Conservation (phyloP, 345 rosid species). For the Dovyalis caffra region DNA sequence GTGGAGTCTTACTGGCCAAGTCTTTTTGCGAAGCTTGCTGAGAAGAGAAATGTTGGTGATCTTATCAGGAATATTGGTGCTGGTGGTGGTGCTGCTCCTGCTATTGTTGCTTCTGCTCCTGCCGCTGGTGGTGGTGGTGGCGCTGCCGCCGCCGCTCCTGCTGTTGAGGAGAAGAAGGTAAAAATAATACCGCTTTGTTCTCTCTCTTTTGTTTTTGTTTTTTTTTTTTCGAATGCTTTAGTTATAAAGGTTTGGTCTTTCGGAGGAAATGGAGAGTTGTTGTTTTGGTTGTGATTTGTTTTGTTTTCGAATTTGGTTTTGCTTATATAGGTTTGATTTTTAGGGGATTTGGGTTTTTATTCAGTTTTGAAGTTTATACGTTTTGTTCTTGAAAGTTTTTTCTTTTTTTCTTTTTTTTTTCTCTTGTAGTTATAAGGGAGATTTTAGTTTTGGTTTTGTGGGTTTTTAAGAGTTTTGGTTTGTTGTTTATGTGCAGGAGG, state of each 20-base stretch:
- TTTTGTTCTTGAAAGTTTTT: neutral
- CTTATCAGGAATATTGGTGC: constrained; percentile 51
- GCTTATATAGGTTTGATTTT: neutral
- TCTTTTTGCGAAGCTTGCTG: constrained; percentile 58
- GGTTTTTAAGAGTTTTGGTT: no score
- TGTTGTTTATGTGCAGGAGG: constrained; percentile 16
- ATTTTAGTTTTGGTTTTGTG: neutral
- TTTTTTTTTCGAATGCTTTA: neutral
- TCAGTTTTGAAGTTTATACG: neutral
- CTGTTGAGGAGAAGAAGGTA: constrained; percentile 45
- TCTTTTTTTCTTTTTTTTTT: no score
- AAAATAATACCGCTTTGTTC: no score
- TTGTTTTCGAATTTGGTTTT: no score
- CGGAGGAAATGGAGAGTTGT: neutral
- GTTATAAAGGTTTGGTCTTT: neutral
- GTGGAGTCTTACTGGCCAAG: constrained; percentile 71
- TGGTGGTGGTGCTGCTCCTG: constrained; percentile 41
- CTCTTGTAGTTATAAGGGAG: neutral
- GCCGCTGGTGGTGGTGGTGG: constrained; percentile 20
- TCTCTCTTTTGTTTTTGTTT: no score
- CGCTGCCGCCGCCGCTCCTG: constrained; percentile 40
- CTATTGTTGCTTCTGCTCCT: constrained; percentile 33
- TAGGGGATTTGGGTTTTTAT: neutral
- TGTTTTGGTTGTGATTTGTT: neutral
- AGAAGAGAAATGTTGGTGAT: constrained; percentile 49